Evolutionary conservation across 257 asterid species (phyloP).

Genomic region (Buddleja alternifolia): DNA sequence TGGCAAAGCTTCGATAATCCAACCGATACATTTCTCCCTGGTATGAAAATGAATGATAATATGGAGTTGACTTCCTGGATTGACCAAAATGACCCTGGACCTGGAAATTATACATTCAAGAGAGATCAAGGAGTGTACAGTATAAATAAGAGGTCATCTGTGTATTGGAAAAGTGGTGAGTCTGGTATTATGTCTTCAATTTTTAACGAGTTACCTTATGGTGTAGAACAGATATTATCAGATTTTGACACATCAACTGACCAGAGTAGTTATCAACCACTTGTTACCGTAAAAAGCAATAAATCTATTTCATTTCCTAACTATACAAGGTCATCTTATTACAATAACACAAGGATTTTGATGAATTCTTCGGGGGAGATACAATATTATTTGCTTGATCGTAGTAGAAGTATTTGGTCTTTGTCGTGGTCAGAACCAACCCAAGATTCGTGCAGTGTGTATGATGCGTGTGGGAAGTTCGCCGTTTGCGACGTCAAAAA

Average conservation of each 20-base stretch:
- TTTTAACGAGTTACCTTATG: neutral
- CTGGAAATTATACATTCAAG: conserved; percentile 25
- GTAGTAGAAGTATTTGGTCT: no score
- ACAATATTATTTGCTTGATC: conserved; percentile 37
- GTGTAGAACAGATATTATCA: conserved; percentile 17
- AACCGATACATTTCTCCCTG: conserved; percentile 51
- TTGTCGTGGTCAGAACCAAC: conserved; percentile 34
- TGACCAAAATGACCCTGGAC: conserved; percentile 16
- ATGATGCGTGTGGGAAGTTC: conserved; percentile 37
- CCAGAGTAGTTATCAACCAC: neutral
- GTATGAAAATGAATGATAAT: conserved; percentile 38
- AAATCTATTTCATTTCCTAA: neutral
- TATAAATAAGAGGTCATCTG: neutral
- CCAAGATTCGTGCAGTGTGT: conserved; percentile 24
- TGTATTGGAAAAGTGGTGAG: conserved; percentile 35
- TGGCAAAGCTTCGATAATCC: conserved; percentile 54
- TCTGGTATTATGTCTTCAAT: neutral
- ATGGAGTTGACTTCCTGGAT: conserved; percentile 33
- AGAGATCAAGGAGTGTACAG: conserved; percentile 19
- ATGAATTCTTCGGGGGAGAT: conserved; percentile 42
- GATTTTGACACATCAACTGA: neutral
- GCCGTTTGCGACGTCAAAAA: conserved; percentile 26
- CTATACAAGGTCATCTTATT: neutral
- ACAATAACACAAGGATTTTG: conserved; percentile 24
- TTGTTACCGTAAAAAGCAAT: no score